These are phyloP conservation scores for Colletotrichum orbiculare DNA, from an alignment of 2,329 filamentous ascomycete genomes.

Conservation along the genomic window DNA sequence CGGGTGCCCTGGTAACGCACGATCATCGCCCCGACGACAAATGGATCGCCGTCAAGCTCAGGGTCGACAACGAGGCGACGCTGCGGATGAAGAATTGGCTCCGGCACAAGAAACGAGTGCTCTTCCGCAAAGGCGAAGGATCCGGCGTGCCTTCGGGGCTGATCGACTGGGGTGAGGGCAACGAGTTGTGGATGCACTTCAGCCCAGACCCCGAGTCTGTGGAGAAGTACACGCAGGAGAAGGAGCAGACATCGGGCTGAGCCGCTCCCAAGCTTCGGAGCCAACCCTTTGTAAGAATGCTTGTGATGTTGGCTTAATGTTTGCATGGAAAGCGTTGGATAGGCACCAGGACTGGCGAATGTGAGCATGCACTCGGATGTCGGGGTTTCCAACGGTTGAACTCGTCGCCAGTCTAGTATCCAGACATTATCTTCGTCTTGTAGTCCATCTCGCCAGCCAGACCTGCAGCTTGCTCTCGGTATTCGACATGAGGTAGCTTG, in stretches of 20 bases:
- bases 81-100: slow-evolving; percentile 59
- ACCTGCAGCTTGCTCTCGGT: too few species aligned
- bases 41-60: slow-evolving; percentile 67
- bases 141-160: slow-evolving; percentile 46
- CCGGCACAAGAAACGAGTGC: slow-evolving; percentile 47
- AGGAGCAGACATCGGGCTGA: slow-evolving; percentile 3
- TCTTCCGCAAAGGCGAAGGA: slow-evolving; percentile 43
- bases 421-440: too few species aligned
- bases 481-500: too few species aligned
- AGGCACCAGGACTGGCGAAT: too few species aligned
- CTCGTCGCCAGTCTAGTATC: too few species aligned
- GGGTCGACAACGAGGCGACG: slow-evolving; percentile 68
- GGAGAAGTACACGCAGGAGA: slow-evolving; percentile 35
- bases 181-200: slow-evolving; percentile 48
- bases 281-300: background rate
- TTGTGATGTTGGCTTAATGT: background rate
- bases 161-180: slow-evolving; percentile 43
- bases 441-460: too few species aligned
- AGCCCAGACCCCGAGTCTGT: slow-evolving; percentile 42
- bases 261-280: background rate
- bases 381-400: too few species aligned
- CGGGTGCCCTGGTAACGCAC: slow-evolving; percentile 57
- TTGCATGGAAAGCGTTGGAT: too few species aligned
- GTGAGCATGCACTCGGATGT: too few species aligned
- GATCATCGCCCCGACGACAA: slow-evolving; percentile 67